A percentile compares a stretch with the other conserved stretches of the same genome.
These are phyloP conservation scores for Ophiostoma himal-ulmi DNA, from an alignment of 2,329 filamentous ascomycete genomes.

Conservation along the genomic window DNA sequence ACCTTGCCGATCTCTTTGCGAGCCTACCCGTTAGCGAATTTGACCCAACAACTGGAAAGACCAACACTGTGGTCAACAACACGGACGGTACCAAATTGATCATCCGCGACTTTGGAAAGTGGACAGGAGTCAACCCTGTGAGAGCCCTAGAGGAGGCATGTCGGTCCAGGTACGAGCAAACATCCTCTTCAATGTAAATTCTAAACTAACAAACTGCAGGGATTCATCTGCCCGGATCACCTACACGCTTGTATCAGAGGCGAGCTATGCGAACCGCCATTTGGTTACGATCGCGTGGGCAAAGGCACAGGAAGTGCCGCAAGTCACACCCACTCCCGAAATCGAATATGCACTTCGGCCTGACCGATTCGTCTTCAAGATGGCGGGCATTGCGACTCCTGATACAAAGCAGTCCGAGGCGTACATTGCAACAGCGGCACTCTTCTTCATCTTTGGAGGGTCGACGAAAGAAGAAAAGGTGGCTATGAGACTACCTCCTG, in stretches of 20 bases:
- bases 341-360: conserved; percentile 44
- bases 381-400: conserved; percentile 67
- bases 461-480: conserved; percentile 81
- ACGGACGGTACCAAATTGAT: conserved; percentile 50
- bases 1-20: conserved; percentile 52
- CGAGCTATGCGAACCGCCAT: conserved; percentile 70
- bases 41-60: conserved; percentile 53
- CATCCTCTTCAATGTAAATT: background rate
- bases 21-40: conserved; percentile 57
- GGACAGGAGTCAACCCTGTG: conserved; percentile 68
- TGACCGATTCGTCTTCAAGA: conserved; percentile 60
- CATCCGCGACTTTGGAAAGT: conserved; percentile 79
- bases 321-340: conserved; percentile 36
- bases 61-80: conserved; percentile 49
- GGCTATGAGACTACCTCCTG: conserved; percentile 66
- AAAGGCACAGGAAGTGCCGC: conserved; percentile 56
- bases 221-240: conserved; percentile 63
- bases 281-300: conserved; percentile 72
- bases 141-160: conserved; percentile 82
- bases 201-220: background rate
- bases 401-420: conserved; percentile 77
- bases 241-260: conserved; percentile 65
- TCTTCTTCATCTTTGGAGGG: conserved; percentile 76
- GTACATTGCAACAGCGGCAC: conserved; percentile 71
- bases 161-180: conserved; percentile 51